phyloP scores from a whole-genome alignment of 306 rosid species.

The Cucumis cinereus region DNA sequence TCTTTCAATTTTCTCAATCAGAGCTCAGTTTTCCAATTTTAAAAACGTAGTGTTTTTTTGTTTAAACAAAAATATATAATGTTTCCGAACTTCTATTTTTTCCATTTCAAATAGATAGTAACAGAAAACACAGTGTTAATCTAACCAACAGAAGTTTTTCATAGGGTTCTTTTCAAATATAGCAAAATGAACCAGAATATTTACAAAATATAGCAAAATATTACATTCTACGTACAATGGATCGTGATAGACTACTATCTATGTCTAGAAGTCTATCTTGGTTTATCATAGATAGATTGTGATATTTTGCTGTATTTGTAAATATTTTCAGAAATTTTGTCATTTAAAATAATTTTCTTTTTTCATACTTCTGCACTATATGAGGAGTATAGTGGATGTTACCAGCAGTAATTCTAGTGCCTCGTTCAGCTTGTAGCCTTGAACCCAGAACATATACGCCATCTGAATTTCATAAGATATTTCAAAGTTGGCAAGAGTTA shows the following conservation, averaged over 20 bases:
- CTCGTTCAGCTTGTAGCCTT: conserved; percentile 56
- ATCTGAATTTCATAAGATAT: conserved; percentile 43
- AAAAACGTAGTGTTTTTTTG: too few relatives aligned
- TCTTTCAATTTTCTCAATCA: background rate
- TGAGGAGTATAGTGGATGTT: conserved; percentile 13
- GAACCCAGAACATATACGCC: conserved; percentile 94
- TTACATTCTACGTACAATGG: too few relatives aligned
- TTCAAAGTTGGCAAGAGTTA: conserved; percentile 5
- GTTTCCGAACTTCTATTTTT: background rate
- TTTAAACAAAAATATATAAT: too few relatives aligned
- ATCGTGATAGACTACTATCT: too few relatives aligned
- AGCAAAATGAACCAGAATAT: too few relatives aligned
- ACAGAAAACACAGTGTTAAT: background rate
- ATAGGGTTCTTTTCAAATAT: too few relatives aligned
- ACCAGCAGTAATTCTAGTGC: conserved; percentile 64
- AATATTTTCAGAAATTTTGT: too few relatives aligned
- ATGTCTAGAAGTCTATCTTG: too few relatives aligned
- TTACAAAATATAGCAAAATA: too few relatives aligned
- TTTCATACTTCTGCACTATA: background rate
- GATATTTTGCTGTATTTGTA: too few relatives aligned
- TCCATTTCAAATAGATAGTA: background rate
- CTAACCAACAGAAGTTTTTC: background rate
- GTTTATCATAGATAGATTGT: too few relatives aligned
- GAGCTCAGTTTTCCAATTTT: background rate
- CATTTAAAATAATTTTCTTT: too few relatives aligned